phyloP scores from a whole-genome alignment of 2,329 filamentous ascomycete genomes.

The Plectosphaerella sp. region DNA sequence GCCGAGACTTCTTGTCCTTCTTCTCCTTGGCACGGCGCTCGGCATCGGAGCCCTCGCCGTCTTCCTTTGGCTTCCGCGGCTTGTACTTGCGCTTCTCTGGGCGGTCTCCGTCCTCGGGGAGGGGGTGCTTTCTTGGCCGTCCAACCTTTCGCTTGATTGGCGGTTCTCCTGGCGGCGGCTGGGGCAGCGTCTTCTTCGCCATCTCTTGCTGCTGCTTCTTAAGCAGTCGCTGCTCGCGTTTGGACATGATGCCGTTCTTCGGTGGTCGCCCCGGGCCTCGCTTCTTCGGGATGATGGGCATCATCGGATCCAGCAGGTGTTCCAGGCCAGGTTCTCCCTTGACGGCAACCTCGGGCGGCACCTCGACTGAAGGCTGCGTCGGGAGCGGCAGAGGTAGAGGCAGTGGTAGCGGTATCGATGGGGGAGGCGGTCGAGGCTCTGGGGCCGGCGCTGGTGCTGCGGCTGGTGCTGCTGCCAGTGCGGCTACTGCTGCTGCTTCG shows the following conservation, averaged over 20 bases:
- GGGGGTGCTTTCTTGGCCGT: slow-evolving; percentile 58
- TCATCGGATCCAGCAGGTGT: slow-evolving; percentile 33
- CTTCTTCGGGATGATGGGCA: slow-evolving; percentile 45
- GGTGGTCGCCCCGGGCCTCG: slow-evolving; percentile 77
- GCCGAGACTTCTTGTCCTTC: slow-evolving; percentile 54
- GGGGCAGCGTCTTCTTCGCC: slow-evolving; percentile 47
- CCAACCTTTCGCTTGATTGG: slow-evolving; percentile 61
- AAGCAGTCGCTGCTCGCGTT: slow-evolving; percentile 63
- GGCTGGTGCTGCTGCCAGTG: slow-evolving; percentile 10
- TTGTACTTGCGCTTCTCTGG: slow-evolving; percentile 65
- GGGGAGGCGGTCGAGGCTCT: too few relatives aligned
- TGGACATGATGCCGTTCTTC: slow-evolving; percentile 80
- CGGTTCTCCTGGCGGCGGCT: slow-evolving; percentile 41
- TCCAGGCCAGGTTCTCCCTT: slow-evolving; percentile 26
- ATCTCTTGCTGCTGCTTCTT: slow-evolving; percentile 54
- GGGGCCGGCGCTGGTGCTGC: too few relatives aligned
- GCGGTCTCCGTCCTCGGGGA: slow-evolving; percentile 51
- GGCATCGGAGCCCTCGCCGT: slow-evolving; percentile 52
- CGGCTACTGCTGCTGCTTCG: slow-evolving; percentile 10
- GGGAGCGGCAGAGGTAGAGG: not conserved
- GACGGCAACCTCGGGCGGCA: slow-evolving; percentile 9
- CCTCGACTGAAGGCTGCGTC: not conserved
- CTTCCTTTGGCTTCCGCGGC: slow-evolving; percentile 54
- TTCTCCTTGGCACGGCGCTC: slow-evolving; percentile 53
- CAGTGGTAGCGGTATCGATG: slow-evolving; percentile 1